phyloP scores from a whole-genome alignment of 2,329 filamentous ascomycete species.

The Pseudocercospora ulei region DNA sequence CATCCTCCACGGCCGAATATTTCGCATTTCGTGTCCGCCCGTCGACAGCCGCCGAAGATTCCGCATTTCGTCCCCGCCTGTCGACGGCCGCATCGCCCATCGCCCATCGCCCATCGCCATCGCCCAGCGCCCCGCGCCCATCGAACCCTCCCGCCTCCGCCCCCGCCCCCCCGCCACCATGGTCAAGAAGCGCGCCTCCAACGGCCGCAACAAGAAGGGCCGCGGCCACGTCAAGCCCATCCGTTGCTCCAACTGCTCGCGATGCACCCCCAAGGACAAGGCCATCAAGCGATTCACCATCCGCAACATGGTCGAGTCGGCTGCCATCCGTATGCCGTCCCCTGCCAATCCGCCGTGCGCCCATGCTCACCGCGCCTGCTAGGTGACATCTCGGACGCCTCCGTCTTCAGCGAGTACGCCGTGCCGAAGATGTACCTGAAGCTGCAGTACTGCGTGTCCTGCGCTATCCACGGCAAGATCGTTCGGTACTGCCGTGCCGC shows the following conservation, averaged over 20 bases:
- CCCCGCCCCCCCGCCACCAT: conserved; percentile 49
- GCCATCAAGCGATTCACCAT: conserved; percentile 99
- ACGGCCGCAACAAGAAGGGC: conserved; percentile 99
- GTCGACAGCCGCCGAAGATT: too few species aligned
- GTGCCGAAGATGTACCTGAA: conserved; percentile 99
- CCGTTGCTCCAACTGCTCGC: conserved; percentile 77
- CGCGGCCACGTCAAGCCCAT: conserved; percentile 99
- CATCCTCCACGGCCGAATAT: too few species aligned
- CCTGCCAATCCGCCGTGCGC: conserved; percentile 1
- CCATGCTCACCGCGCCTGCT: conserved; percentile 15
- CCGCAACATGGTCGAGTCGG: conserved; percentile 99
- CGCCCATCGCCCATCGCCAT: background rate
- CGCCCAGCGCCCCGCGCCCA: conserved; percentile 10
- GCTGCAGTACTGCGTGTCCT: conserved; percentile 99
- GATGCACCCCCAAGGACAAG: conserved; percentile 94
- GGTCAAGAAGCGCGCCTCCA: conserved; percentile 68
- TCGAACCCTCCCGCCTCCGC: conserved; percentile 21
- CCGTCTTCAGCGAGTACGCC: conserved; percentile 97
- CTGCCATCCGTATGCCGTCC: conserved; percentile 83
- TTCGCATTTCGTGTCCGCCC: too few species aligned
- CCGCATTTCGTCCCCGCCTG: too few species aligned
- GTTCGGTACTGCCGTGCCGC: conserved; percentile 71
- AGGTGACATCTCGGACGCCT: conserved; percentile 99
- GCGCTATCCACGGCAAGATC: conserved; percentile 99
- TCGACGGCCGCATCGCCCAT: too few species aligned